Base-by-base conservation (phyloP, 2,329 filamentous ascomycete genomes). In the Exophiala alcalophila region DNA sequence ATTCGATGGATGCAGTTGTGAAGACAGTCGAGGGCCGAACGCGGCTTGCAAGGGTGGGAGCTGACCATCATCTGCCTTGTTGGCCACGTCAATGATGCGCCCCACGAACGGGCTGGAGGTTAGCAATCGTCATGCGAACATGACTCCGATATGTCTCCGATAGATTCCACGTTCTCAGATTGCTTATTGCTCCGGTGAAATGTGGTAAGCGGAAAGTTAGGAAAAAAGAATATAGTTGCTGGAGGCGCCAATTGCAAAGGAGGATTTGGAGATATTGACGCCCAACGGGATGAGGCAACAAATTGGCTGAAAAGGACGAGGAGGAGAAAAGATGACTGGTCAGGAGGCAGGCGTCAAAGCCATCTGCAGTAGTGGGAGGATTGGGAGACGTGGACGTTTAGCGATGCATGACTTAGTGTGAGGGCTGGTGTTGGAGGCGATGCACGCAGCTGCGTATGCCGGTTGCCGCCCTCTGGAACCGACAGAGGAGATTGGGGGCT, bases 241-340 rank as follows among this genome's bases (percentile, higher is more conserved):
- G 14, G 15, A 39, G 29, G 29, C 23, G 40, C 40, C 44, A 48
- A 47, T 51, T 23, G 41, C 39, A 25, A 31, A 26, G 18, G 25
- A 27, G 34, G 27, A 31, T 26, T 16, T 6, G 21, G 18, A 14
- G 31, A 38, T 38, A 37, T 51, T 51, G 43, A 20, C 33, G 49
- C 49, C 49, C 49, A 51, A 51, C 49, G 28, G n/a, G n/a, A 26
- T 32, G 42, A 51, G 40, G 44, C 49, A 27, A 40, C 49, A 48
- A 51, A 51, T 51, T 25, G 44, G 34, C 30, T 25, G 20, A 19
- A 39, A 34, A 26, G 27, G 23, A 28, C 28, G 9, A 23, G 37
- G 16, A 33, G 18, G 28, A 40, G 29, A 31, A 28, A 23, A 37
- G 29, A 30, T 46, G 24, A 51, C 32, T 51, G 44, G 44, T 27